Base-by-base conservation (phyloP, 2,329 filamentous ascomycete species). In the Nakataea oryzae region DNA sequence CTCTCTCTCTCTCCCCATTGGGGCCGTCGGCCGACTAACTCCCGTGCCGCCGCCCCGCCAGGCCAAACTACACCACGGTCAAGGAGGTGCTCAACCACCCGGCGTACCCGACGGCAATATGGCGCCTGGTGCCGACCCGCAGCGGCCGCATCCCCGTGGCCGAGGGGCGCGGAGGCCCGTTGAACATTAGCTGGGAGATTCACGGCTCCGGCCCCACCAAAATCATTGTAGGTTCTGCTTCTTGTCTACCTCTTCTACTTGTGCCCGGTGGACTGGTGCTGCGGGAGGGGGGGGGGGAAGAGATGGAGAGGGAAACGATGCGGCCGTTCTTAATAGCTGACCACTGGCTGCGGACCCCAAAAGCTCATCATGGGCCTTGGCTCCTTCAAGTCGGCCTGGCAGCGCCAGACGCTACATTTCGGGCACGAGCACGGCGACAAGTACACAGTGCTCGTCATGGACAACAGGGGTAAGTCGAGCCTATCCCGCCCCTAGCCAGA, bases 281-380 rank as follows among this genome's bases (percentile, higher is more conserved):
- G 2, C 30, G 34, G 34, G 14, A 32, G 34, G 11, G 54, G 34
- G 34, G 14, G 13, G 34, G 11, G 54, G 26, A 24, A 24, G 26
- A 27, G 5, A 27, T 17, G 28, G 56, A 57, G 28, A 27, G 17
- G 56, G n/a, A 8, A 7, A 21, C 3, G 41, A 3, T n/a, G 21
- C 41, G 41, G 21, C 11, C 41, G 21, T n/a, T n/a, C n/a, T n/a
- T 9, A n/a, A 50, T 24, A 3, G 21, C 41, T 50, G 21, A 50
- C 41, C 7, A 6, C 41, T 24, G 41, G 9, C 3, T 50, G 41
- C 41, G 61, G 47, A 61, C 41, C 41, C 54, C 47, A 68, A n/a
- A n/a, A 93, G 90, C 86, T 90, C 76, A 81, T 96, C 69, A 91
- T 91, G 86, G 91, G 91, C 65, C 81, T 96, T 3, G 90, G 87